phyloP scores from a whole-genome alignment of 2,329 filamentous ascomycete species.

The Nothomitra cinnamomea region DNA sequence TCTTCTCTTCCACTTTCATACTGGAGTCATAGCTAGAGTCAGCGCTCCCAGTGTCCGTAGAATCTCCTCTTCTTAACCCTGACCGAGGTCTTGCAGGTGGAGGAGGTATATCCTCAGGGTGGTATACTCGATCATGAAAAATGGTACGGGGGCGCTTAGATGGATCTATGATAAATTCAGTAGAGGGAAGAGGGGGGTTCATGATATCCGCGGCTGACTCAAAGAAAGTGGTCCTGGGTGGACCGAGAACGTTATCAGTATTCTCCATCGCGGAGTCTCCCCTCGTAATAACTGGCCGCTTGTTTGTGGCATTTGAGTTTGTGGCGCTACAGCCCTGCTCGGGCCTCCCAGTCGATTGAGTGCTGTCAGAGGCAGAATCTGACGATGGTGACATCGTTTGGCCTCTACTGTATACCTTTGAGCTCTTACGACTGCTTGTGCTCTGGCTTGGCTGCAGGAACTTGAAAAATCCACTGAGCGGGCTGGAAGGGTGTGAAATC shows the following conservation, averaged over 20 bases:
- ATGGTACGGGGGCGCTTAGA: constrained; percentile 70
- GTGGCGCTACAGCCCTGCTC: background rate
- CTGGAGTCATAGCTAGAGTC: background rate
- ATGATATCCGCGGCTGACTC: constrained; percentile 87
- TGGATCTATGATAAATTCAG: constrained; percentile 72
- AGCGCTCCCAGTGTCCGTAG: constrained; percentile 25
- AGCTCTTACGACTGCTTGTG: background rate
- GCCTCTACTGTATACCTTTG: constrained; percentile 4
- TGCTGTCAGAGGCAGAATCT: background rate
- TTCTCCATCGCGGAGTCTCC: background rate
- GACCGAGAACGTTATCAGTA: constrained; percentile 39
- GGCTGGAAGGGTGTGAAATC: background rate
- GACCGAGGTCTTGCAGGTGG: constrained; percentile 38
- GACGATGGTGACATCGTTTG: background rate
- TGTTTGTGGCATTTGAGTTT: background rate
- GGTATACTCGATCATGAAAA: constrained; percentile 92
- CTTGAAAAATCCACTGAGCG: background rate
- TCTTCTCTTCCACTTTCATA: constrained; percentile 95
- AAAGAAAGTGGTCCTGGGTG: constrained; percentile 82
- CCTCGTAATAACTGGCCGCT: background rate
- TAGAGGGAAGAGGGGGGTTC: constrained; percentile 70
- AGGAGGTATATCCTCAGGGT: constrained; percentile 79
- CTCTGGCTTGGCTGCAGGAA: background rate
- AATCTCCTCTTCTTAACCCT: constrained; percentile 15
- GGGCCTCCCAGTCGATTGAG: background rate